phyloP scores from a whole-genome alignment of 345 rosid genomes.

The Acer negundo region DNA sequence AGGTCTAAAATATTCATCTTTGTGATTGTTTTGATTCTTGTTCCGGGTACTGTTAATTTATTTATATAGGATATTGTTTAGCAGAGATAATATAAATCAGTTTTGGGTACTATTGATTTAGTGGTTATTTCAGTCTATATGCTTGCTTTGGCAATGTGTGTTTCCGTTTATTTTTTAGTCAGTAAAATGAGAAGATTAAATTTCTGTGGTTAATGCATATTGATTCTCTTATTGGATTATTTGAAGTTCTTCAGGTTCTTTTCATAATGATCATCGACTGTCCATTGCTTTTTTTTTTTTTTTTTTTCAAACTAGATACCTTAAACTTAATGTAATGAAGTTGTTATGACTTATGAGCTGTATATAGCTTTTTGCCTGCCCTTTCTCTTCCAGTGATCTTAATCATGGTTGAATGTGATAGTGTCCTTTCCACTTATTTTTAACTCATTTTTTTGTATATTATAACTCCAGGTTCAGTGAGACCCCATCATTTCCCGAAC shows the following conservation, averaged over 20 bases:
- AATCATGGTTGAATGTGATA: constrained; percentile 26
- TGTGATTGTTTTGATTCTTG: neutral
- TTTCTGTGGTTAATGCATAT: neutral
- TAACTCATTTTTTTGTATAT: constrained; percentile 20
- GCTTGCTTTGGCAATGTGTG: neutral
- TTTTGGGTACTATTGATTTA: neutral
- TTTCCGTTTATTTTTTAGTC: neutral
- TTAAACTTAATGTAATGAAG: constrained; percentile 5
- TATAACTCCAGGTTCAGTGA: constrained; percentile 40
- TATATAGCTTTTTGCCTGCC: constrained; percentile 19
- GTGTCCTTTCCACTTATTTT: constrained; percentile 14
- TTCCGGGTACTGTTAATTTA: neutral
- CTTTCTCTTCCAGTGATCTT: constrained; percentile 14
- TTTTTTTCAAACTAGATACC: neutral
- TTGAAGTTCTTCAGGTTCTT: neutral
- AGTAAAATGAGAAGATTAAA: neutral
- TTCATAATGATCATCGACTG: constrained; percentile 24
- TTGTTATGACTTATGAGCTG: constrained; percentile 30
- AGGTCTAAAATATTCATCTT: neutral
- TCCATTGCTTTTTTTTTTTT: constrained; percentile 16
- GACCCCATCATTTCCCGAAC: constrained; percentile 25
- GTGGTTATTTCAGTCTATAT: neutral
- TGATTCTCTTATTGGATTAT: neutral
- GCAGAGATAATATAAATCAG: neutral
- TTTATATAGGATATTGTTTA: neutral